Evolutionary conservation across 2,329 filamentous ascomycete species (phyloP), one percentile per base, ranked within the genome.

Genomic region (Geosmithia flava): DNA sequence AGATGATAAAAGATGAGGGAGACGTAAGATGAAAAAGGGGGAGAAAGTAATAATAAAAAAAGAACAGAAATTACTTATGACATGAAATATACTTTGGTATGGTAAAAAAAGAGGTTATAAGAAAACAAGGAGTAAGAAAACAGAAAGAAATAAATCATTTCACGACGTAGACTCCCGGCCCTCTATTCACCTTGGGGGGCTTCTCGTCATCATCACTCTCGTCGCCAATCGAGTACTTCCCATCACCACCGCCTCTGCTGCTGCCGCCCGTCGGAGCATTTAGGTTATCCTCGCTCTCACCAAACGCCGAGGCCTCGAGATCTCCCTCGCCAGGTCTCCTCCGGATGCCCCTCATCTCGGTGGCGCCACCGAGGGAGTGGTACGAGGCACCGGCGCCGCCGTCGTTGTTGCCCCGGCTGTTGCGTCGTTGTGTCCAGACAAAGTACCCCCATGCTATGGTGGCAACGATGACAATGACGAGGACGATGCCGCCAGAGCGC

Each of bases 401-500:
- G 23, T 8, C 23, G 23, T 8, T 27, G 23, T 8, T 27, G 23
- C 23, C 23, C 23, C 23, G 4, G 33, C 71, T 69, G 55, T 70
- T 74, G 53, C 77, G 72, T 45, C 81, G 75, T 50, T 79, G 73
- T 50, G 72, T 72, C 78, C 79, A 85, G 57, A 85, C 65, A 54
- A 75, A 82, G 60, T 81, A 85, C n/a, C 83, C 87, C 83, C 87
- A 95, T 13, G 78, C 68, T 5, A 68, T 69, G 1, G 85, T 87
- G 1, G 81, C 82, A 50, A 93, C 78, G 47, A 83, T 71, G 17
- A 95, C 87, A 45, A 96, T 79, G 16, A 90, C 80, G 2, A 96
- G 75, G 2, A 89, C 88, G 7, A 90, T 78, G 65, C 94, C 87
- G 46, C 90, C 89, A 2, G 87, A 93, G 57, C 86, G 83, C 60